A percentile compares a stretch with the other conserved stretches of the same genome.
These are phyloP conservation scores for Mycena albidolilacea DNA, from an alignment of 768 basidiomycete genomes.

Conservation along the genomic window DNA sequence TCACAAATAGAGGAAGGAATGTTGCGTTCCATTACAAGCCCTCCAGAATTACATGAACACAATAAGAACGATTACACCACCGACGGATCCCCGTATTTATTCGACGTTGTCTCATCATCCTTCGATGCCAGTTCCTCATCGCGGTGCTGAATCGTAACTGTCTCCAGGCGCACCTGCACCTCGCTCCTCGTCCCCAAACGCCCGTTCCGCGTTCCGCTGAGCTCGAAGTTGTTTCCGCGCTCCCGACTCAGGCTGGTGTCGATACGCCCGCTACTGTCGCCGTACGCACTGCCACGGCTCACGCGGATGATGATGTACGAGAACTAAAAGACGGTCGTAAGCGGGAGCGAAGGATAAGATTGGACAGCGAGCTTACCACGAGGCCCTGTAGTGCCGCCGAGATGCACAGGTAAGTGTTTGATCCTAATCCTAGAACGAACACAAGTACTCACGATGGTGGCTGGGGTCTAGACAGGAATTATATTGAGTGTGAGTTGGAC, in stretches of 20 bases:
- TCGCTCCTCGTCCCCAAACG: conserved; percentile 1
- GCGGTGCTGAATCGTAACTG: background rate
- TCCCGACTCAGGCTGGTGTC: background rate
- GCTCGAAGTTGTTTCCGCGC: background rate
- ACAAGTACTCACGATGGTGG: background rate
- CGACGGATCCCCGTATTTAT: background rate
- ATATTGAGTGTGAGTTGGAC: background rate
- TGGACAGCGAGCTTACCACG: background rate
- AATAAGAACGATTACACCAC: background rate
- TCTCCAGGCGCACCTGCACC: background rate
- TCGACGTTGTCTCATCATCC: background rate
- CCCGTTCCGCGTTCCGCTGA: background rate
- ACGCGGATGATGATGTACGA: conserved; percentile 2
- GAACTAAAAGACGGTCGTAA: background rate
- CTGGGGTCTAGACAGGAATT: background rate
- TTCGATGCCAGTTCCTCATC: background rate
- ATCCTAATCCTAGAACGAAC: background rate
- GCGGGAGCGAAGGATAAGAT: background rate
- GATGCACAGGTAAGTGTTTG: background rate
- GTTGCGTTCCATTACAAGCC: no score
- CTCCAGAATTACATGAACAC: no score
- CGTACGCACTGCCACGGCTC: background rate
- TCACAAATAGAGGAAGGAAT: no score
- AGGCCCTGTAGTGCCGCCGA: background rate
- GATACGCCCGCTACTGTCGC: background rate